Base-by-base conservation (phyloP, 306 rosid genomes). In the Fragaria ananassa region DNA sequence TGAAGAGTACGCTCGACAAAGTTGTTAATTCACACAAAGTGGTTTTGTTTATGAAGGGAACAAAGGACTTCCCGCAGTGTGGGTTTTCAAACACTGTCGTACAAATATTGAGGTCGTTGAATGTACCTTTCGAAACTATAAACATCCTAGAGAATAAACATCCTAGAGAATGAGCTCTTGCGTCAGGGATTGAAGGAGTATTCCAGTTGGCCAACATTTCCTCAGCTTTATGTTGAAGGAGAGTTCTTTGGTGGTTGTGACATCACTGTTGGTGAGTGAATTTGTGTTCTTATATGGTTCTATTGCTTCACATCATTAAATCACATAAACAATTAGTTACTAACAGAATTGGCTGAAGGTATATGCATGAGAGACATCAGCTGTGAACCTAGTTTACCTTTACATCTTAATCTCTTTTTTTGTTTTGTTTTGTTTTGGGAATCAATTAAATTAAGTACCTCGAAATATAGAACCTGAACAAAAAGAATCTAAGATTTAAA, bases 201-300 rank as follows among this genome's bases (percentile, higher is more conserved):
- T 79, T 84, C 93, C 54, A 88, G 54, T 76, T 95, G 97, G 97
- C 99, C 99, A 61, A 95, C 99, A 66, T 95, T 95, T 82, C 99
- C 99, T 80, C 99, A 92, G 72, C 93, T 95, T 54, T 95, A 92
- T 80, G 83, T 95, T 49, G 99, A 92, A 3, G 99, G 99, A 83
- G 97, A 95, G 87, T 95, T 95, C 78, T 90, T 95, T 71, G 99
- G 99, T 76, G 99, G 99, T 63, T 92, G 97, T 81, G 99, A 95
- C 86, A 92, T 95, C 85, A 91, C 99, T 74, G 87, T 95, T 49
- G 99, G 99, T 95, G 86, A 80, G 97, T 78, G 61, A 39, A 50
- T 34, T 29, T 70, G 23, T 74, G 29, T 41, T 76, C 8, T 72
- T 23, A 41, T 72, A 45, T 8, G 15, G 7, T 62, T n/a, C 49